Evolutionary conservation across 176 grass and related monocot genomes (phyloP).

Genomic region (Poa pratensis): DNA sequence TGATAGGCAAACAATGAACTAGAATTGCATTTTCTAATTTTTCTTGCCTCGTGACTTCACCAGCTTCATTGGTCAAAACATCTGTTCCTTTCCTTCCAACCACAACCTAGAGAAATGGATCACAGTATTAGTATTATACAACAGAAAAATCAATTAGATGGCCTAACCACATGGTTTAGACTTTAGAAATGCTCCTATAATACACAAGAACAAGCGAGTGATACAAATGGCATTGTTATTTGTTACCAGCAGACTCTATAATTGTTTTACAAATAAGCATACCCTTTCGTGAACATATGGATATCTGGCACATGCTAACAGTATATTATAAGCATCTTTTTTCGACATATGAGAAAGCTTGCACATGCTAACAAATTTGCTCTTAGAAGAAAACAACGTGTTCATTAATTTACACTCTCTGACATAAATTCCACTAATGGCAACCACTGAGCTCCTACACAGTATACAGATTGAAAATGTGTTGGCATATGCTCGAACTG

Average conservation of each 20-base stretch:
- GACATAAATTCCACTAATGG: background rate
- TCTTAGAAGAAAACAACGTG: background rate
- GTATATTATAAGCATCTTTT: background rate
- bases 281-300: too few relatives aligned
- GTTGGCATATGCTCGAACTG: background rate
- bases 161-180: background rate
- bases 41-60: conserved; percentile 86
- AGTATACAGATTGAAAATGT: background rate
- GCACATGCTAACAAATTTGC: background rate
- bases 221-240: background rate
- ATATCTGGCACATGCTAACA: too few relatives aligned
- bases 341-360: background rate
- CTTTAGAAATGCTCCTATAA: background rate
- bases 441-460: conserved; percentile 1
- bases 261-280: background rate
- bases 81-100: conserved; percentile 84
- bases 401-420: background rate
- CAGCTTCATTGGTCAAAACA: conserved; percentile 78
- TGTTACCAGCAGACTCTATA: background rate
- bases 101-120: conserved; percentile 58
- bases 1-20: background rate
- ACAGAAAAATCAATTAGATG: conserved; percentile 8
- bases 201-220: background rate
- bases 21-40: background rate
- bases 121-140: background rate